Conservation (phyloP, 345 rosid species). For the Excoecaria cochinchinensis region DNA sequence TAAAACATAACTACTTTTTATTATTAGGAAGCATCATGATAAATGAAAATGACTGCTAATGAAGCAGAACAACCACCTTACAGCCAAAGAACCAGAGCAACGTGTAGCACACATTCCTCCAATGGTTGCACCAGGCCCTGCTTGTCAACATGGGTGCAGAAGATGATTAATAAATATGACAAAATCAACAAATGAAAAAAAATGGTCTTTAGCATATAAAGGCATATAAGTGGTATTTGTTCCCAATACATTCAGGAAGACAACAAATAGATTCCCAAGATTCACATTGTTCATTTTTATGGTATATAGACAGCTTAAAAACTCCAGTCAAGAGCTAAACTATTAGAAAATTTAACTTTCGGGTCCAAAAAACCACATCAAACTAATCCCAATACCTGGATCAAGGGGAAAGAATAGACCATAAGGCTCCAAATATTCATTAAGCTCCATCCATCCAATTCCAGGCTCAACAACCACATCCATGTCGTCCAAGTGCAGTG, state of each 20-base stretch:
- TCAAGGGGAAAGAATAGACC: slow-evolving; percentile 94
- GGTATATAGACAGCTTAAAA: slow-evolving; percentile 4
- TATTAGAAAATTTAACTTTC: slow-evolving; percentile 3
- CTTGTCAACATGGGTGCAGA: slow-evolving; percentile 20
- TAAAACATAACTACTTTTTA: not conserved
- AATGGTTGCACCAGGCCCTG: slow-evolving; percentile 95
- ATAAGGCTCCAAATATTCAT: slow-evolving; percentile 78
- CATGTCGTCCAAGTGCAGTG: slow-evolving; percentile 85
- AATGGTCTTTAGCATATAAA: not conserved
- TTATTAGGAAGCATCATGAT: not conserved
- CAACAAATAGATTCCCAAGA: not conserved
- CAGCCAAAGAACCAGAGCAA: slow-evolving; percentile 95
- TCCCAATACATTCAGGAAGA: not conserved
- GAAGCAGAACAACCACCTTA: slow-evolving; percentile 54
- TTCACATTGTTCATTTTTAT: not conserved
- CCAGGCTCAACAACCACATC: slow-evolving; percentile 98
- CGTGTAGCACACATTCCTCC: slow-evolving; percentile 99
- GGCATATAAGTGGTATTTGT: not conserved
- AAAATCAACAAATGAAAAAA: slow-evolving; percentile 6
- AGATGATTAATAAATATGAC: not conserved
- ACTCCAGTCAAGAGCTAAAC: not conserved
- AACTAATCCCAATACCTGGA: slow-evolving; percentile 53
- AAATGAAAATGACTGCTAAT: slow-evolving; percentile 9
- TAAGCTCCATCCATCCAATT: slow-evolving; percentile 94
- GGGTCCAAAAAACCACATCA: not conserved